These are phyloP conservation scores for Fraxinus ornus DNA, from an alignment of 305 asterid species.

Conservation along the genomic window DNA sequence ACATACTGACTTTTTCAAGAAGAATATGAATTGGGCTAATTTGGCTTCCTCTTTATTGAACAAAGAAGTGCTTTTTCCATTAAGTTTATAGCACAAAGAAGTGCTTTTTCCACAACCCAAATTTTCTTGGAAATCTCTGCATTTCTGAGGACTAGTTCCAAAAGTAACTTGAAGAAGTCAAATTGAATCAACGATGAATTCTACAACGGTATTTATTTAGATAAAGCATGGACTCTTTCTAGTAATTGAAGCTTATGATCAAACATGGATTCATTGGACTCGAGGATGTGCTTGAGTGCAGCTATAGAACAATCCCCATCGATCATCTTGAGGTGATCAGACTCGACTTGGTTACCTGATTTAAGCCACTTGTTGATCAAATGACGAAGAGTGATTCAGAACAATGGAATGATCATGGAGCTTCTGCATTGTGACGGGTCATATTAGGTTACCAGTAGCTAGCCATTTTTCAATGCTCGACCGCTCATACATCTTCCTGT, in stretches of 20 bases:
- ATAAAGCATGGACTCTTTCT: conserved; percentile 31
- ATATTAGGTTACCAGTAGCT: conserved; percentile 39
- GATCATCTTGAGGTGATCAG: not conserved
- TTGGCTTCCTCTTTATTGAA: conserved; percentile 17
- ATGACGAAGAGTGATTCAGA: conserved; percentile 53
- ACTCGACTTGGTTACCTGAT: conserved; percentile 8
- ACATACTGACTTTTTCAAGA: not conserved
- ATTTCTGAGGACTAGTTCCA: conserved; percentile 23
- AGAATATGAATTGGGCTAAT: conserved; percentile 17
- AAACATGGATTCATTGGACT: conserved; percentile 30
- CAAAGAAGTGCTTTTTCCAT: conserved; percentile 21
- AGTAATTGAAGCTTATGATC: conserved; percentile 33
- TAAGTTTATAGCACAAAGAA: too few species aligned
- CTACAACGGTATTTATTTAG: conserved; percentile 25
- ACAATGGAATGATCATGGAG: conserved; percentile 44
- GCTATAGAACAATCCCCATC: not conserved
- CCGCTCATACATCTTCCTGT: conserved; percentile 60
- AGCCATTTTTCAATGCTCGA: conserved; percentile 58
- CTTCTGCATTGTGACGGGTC: conserved; percentile 67
- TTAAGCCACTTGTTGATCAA: conserved; percentile 45
- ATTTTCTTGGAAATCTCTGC: not conserved
- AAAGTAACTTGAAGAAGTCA: conserved; percentile 28
- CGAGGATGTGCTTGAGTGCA: conserved; percentile 26
- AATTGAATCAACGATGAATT: conserved; percentile 31
- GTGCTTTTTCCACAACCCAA: conserved; percentile 24